These are phyloP conservation scores for Phytopythium cucurbitacearum DNA, from an alignment of 352 stramenopile species.

Conservation along the genomic window DNA sequence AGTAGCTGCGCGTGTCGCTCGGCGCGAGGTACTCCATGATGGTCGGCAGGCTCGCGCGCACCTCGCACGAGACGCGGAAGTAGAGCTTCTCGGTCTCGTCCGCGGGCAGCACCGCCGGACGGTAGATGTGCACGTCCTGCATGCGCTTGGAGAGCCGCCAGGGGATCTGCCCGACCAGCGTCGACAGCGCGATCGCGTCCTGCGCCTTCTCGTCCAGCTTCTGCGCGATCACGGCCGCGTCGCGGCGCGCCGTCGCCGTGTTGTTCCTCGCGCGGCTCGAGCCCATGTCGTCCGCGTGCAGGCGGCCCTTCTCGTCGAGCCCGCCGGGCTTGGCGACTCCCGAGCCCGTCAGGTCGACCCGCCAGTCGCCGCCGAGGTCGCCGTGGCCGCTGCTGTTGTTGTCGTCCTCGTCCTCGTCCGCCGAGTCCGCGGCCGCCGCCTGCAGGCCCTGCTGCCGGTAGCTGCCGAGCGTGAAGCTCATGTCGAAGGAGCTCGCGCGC, in stretches of 20 bases:
- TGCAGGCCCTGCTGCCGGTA: slow-evolving; percentile 27
- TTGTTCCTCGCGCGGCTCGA: slow-evolving; percentile 10
- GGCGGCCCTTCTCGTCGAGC: slow-evolving; percentile 39
- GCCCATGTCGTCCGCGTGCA: slow-evolving; percentile 40
- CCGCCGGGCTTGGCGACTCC: slow-evolving; percentile 7
- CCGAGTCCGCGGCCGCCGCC: slow-evolving; percentile 10
- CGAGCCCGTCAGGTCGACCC: slow-evolving; percentile 7
- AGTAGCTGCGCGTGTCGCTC: slow-evolving; percentile 65
- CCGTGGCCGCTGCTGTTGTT: slow-evolving; percentile 17
- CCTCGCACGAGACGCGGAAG: slow-evolving; percentile 80
- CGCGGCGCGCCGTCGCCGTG: slow-evolving; percentile 23
- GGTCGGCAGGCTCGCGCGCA: slow-evolving; percentile 70
- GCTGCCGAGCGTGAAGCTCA: slow-evolving; percentile 77
- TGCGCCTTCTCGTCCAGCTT: slow-evolving; percentile 74
- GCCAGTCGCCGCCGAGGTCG: slow-evolving; percentile 14
- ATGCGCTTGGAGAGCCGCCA: slow-evolving; percentile 74
- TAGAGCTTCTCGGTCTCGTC: slow-evolving; percentile 63
- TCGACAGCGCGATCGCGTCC: slow-evolving; percentile 56
- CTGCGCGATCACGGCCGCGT: slow-evolving; percentile 44
- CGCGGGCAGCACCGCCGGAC: slow-evolving; percentile 30
- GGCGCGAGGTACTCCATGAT: slow-evolving; percentile 82
- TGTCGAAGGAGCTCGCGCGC: slow-evolving; percentile 86
- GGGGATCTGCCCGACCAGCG: slow-evolving; percentile 46
- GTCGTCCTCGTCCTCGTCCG: slow-evolving; percentile 17
- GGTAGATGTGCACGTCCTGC: slow-evolving; percentile 81